These are phyloP conservation scores for Pulveroboletus ravenelii DNA, from an alignment of 768 basidiomycete species.

Conservation along the genomic window DNA sequence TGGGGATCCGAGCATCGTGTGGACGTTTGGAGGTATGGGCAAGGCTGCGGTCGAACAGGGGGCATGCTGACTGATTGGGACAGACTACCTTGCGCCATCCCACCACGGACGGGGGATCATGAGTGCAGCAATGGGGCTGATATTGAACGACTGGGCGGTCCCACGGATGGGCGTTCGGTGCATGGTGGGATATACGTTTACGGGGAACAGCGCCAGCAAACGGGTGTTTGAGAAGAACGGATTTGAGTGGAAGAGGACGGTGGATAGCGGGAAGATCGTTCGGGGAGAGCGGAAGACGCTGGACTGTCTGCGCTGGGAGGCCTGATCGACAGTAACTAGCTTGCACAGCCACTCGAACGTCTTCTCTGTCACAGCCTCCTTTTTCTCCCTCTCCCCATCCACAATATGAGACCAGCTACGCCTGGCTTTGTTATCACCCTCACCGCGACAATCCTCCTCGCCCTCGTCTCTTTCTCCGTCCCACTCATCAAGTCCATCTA, in stretches of 20 bases:
- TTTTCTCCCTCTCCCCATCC: not conserved
- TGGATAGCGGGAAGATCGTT: slow-evolving; percentile 36
- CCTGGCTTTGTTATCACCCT: slow-evolving; percentile 85
- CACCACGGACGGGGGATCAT: slow-evolving; percentile 71
- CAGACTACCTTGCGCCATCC: slow-evolving; percentile 57
- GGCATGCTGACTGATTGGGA: not conserved
- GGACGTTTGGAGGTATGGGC: slow-evolving; percentile 55
- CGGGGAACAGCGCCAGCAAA: slow-evolving; percentile 55
- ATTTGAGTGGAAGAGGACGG: slow-evolving; percentile 39
- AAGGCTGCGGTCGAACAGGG: not conserved
- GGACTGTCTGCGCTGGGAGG: slow-evolving; percentile 36
- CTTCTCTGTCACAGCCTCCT: not conserved
- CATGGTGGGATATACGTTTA: slow-evolving; percentile 42
- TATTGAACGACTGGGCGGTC: slow-evolving; percentile 57
- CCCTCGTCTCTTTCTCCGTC: slow-evolving; percentile 85
- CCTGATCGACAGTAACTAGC: not conserved
- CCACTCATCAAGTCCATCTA: slow-evolving; percentile 85
- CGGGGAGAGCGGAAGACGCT: slow-evolving; percentile 36
- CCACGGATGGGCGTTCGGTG: slow-evolving; percentile 56
- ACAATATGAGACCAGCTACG: slow-evolving; percentile 73
- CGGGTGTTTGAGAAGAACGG: slow-evolving; percentile 67
- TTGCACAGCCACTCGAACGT: slow-evolving; percentile 14
- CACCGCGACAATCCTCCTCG: slow-evolving; percentile 72
- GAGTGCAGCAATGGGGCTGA: slow-evolving; percentile 53
- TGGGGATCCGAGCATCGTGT: slow-evolving; percentile 55